phyloP scores from a whole-genome alignment of 192 early-diverging fungal genomes.

The Backusella australiensis region DNA sequence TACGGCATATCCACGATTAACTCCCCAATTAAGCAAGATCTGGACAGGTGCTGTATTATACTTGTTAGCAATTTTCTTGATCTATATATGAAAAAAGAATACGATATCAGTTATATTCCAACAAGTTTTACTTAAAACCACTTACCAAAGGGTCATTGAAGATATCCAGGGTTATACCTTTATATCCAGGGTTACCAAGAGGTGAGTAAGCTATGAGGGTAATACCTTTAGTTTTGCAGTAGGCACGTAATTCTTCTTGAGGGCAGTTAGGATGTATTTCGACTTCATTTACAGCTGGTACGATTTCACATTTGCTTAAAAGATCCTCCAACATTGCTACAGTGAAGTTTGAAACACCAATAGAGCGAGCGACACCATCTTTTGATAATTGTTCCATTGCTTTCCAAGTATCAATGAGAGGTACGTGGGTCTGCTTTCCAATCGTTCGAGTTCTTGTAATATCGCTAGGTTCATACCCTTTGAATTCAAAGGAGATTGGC shows the following conservation, averaged over 20 bases:
- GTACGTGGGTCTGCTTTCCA: conserved; percentile 34
- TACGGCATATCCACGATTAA: conserved; percentile 49
- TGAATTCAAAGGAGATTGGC: conserved; percentile 62
- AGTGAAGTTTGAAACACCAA: conserved; percentile 81
- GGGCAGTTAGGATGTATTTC: conserved; percentile 55
- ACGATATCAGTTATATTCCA: neutral
- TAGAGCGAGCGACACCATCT: conserved; percentile 56
- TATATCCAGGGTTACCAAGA: conserved; percentile 47
- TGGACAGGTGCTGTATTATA: conserved; percentile 49
- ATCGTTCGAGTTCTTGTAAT: conserved; percentile 3
- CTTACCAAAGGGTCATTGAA: neutral
- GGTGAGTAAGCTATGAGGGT: conserved; percentile 72
- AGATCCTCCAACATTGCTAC: conserved; percentile 56
- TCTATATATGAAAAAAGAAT: conserved; percentile 27
- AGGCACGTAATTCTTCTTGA: conserved; percentile 60
- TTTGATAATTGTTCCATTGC: conserved; percentile 73
- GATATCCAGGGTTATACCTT: neutral
- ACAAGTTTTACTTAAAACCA: neutral
- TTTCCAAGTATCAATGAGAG: conserved; percentile 63
- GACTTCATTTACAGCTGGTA: conserved; percentile 71
- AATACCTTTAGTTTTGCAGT: conserved; percentile 58
- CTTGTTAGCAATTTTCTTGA: conserved; percentile 40
- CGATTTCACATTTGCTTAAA: conserved; percentile 55
- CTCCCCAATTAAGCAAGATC: conserved; percentile 53
- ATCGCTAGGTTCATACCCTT: conserved; percentile 31